Conservation (phyloP, 176 grass and related monocot genomes). For the Carex myosuroides region DNA sequence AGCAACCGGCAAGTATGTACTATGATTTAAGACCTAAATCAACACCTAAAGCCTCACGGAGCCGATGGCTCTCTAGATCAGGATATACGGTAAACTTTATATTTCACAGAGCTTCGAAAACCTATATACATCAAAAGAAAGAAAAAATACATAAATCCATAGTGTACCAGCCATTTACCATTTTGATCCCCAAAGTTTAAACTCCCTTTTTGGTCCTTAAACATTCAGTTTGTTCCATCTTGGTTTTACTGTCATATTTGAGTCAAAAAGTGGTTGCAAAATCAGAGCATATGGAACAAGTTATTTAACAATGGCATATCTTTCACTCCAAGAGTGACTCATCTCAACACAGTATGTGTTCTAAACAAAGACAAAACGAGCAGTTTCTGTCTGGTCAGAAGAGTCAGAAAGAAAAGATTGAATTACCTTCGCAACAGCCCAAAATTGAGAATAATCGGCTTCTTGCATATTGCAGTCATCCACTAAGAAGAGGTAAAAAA, state of each 20-base stretch:
- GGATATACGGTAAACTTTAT: conserved; percentile 94
- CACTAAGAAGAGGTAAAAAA: too few species aligned
- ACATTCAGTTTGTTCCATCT: not conserved
- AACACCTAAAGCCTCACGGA: conserved; percentile 75
- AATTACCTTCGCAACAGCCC: too few species aligned
- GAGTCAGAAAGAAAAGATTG: too few species aligned
- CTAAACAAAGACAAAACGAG: too few species aligned
- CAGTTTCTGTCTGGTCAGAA: too few species aligned
- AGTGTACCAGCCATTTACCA: not conserved
- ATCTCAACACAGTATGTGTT: not conserved
- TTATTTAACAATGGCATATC: not conserved
- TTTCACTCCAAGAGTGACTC: not conserved
- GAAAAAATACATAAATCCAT: not conserved
- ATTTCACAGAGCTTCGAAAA: conserved; percentile 51
- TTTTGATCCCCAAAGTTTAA: not conserved
- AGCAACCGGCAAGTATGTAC: conserved; percentile 89
- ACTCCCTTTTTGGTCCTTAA: not conserved
- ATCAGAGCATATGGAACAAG: not conserved
- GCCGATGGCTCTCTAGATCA: conserved; percentile 79
- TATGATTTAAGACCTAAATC: conserved; percentile 79
- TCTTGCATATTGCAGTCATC: too few species aligned
- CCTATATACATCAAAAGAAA: conserved; percentile 33
- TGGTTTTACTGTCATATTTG: not conserved
- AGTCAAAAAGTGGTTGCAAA: not conserved
- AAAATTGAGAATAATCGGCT: too few species aligned